Evolutionary conservation across 306 rosid genomes (phyloP).

Genomic region (Elaeagnus macrophylla): DNA sequence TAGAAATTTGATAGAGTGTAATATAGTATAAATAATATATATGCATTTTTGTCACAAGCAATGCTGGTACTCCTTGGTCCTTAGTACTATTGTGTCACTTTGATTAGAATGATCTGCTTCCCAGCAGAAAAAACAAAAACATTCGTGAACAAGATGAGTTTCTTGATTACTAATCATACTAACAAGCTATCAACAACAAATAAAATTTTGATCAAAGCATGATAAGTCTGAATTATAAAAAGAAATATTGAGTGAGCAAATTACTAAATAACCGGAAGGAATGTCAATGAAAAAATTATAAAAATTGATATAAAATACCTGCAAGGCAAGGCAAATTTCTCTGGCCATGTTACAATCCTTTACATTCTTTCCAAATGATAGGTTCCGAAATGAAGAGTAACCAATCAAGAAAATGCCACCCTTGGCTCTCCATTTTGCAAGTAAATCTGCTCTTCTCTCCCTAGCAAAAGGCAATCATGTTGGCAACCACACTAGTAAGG

Average conservation of each 20-base stretch:
- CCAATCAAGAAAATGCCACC: conserved; percentile 94
- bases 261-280: background rate
- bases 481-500: conserved; percentile 15
- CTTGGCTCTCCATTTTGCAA: conserved; percentile 85
- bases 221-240: background rate
- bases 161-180: background rate
- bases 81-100: no score
- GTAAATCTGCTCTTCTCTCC: conserved; percentile 68
- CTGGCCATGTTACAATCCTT: conserved; percentile 64
- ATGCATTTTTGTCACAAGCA: no score
- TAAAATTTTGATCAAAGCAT: background rate
- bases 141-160: no score
- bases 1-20: no score
- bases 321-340: conserved; percentile 72
- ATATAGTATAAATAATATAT: no score
- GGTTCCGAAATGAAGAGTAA: conserved; percentile 74
- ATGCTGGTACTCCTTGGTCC: no score
- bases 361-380: conserved; percentile 74
- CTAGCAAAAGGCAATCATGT: conserved; percentile 36
- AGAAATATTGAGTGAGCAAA: background rate
- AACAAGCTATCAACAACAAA: background rate
- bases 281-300: background rate
- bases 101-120: no score
- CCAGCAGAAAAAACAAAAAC: no score
- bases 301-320: conserved; percentile 33